These are phyloP conservation scores for Omphalea diandra DNA, from an alignment of 441 rosid species.

Conservation along the genomic window DNA sequence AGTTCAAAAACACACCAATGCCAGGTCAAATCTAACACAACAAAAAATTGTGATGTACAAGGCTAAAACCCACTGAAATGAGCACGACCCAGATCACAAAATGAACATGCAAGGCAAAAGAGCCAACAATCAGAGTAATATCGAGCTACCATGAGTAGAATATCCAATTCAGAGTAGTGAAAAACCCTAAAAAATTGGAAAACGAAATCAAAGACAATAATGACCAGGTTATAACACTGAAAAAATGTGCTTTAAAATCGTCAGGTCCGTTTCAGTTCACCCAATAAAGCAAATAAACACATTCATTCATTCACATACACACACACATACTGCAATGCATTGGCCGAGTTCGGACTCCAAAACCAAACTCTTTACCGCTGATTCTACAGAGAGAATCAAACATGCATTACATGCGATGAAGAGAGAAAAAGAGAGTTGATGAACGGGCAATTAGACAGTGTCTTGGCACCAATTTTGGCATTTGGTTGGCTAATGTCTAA, in stretches of 20 bases:
- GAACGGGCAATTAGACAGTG: conserved; percentile 6
- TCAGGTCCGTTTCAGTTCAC: conserved; percentile 26
- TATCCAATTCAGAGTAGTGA: neutral
- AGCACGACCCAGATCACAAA: conserved; percentile 23
- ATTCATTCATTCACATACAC: conserved; percentile 3
- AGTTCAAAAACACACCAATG: conserved; percentile 13
- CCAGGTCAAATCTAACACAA: conserved; percentile 18
- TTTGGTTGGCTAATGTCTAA: neutral
- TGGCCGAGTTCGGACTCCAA: neutral
- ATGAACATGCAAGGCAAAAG: conserved; percentile 21
- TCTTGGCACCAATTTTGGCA: neutral
- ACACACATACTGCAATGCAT: conserved; percentile 7
- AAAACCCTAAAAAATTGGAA: conserved; percentile 14
- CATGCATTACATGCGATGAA: conserved; percentile 22
- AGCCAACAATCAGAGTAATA: conserved; percentile 7
- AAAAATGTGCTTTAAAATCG: conserved; percentile 16
- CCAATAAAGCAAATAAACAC: conserved; percentile 6
- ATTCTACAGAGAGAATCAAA: neutral
- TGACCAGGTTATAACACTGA: neutral
- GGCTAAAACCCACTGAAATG: conserved; percentile 7
- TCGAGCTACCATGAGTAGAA: neutral
- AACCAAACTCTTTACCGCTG: conserved; percentile 3
- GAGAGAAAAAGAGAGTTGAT: conserved; percentile 1
- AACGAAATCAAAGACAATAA: conserved; percentile 11
- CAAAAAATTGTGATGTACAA: conserved; percentile 8